phyloP scores from a whole-genome alignment of 768 basidiomycete genomes.

The Mrakia gelida region DNA sequence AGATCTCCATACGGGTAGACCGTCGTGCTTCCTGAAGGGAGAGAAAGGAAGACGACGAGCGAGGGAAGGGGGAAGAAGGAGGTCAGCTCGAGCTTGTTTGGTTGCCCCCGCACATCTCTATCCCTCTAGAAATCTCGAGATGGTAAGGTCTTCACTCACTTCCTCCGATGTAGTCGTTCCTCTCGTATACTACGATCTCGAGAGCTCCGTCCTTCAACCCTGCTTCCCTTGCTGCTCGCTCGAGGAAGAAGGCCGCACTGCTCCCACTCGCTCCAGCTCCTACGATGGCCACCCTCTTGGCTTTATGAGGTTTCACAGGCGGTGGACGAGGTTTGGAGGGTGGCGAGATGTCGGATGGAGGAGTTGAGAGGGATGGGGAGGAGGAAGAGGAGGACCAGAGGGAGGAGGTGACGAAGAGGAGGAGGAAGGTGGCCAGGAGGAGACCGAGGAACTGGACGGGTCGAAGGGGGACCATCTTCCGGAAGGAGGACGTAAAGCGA shows the following conservation, averaged over 20 bases:
- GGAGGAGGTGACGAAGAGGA: not conserved
- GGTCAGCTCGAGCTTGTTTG: conserved; percentile 44
- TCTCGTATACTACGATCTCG: conserved; percentile 80
- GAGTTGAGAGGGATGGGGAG: not conserved
- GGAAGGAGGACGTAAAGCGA: not conserved
- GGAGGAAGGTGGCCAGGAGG: not conserved
- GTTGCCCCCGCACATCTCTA: not conserved
- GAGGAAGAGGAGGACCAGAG: not conserved
- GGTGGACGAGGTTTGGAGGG: not conserved
- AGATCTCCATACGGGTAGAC: conserved; percentile 68
- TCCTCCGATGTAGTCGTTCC: conserved; percentile 70
- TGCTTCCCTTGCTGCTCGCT: conserved; percentile 78
- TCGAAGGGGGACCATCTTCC: not conserved
- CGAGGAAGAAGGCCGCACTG: conserved; percentile 58
- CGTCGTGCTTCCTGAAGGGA: conserved; percentile 62
- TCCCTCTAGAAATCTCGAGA: not conserved
- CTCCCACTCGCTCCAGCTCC: conserved; percentile 86
- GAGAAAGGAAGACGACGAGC: not conserved
- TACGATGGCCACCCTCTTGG: conserved; percentile 65
- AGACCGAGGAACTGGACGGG: not conserved
- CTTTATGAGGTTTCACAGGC: not conserved
- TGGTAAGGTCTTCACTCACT: conserved; percentile 49
- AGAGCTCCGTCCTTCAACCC: conserved; percentile 54
- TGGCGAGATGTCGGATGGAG: not conserved
- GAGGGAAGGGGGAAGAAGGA: conserved; percentile 16